Percentiles rank a stretch among this genome's conserved stretches.
phyloP scores from a whole-genome alignment of 2,329 filamentous ascomycete species.

The Fusarium brachygibbosum region DNA sequence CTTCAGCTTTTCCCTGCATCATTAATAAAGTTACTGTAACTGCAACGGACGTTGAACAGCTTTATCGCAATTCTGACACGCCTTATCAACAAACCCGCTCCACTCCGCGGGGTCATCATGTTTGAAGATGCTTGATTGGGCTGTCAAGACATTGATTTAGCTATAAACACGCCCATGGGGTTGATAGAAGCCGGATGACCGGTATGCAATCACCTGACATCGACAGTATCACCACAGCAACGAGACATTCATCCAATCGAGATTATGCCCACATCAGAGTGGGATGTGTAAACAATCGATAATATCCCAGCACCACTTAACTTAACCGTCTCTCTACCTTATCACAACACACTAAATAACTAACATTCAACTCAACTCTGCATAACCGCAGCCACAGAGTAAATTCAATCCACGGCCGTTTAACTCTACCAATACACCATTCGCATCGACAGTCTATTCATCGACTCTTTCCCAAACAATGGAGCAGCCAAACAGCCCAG shows the following conservation, averaged over 20 bases:
- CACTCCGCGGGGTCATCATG: constrained; percentile 43
- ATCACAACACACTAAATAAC: constrained; percentile 30
- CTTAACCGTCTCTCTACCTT: constrained; percentile 8
- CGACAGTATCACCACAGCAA: constrained; percentile 19
- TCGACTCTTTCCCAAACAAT: constrained; percentile 29
- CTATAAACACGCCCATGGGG: constrained; percentile 37
- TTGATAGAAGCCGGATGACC: background rate
- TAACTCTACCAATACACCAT: constrained; percentile 8
- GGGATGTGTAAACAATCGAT: constrained; percentile 47
- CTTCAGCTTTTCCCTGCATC: constrained; percentile 35
- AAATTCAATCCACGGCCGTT: constrained; percentile 3
- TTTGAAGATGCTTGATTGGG: constrained; percentile 37
- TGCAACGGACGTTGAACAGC: constrained; percentile 38
- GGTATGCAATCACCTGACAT: constrained; percentile 41
- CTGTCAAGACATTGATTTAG: background rate
- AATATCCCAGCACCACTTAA: constrained; percentile 30
- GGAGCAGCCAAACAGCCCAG: constrained; percentile 58
- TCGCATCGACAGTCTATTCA: background rate
- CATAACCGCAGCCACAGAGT: constrained; percentile 18
- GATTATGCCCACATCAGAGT: constrained; percentile 20
- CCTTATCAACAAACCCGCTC: constrained; percentile 39
- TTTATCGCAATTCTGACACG: constrained; percentile 42
- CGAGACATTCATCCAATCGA: constrained; percentile 3
- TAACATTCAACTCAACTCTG: constrained; percentile 28
- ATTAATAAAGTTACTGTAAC: constrained; percentile 22